Base-by-base conservation (phyloP, 176 grass and related monocot species). In the Zea luxurians region DNA sequence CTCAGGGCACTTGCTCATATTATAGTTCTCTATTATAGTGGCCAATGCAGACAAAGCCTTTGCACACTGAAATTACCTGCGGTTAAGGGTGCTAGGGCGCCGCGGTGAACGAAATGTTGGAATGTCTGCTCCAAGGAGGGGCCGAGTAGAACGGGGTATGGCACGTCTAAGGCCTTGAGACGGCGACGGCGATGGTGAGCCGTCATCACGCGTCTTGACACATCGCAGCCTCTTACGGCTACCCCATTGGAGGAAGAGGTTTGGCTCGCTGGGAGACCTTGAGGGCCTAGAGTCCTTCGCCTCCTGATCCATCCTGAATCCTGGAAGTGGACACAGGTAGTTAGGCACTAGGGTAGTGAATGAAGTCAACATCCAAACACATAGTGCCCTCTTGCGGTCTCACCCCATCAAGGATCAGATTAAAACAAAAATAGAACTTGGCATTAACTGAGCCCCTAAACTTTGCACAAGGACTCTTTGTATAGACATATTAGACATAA, bases 211-310 rank as follows among this genome's bases (percentile, higher is more conserved):
- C 0, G 78, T 44, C 68, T 97, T 97, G 37, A 88, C 86, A 3
- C 93, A 90, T 20, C 83, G 83, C 12, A 93, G 86, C 65, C 89
- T 86, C 80, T 87, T 97, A 50, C 88, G 86, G 71, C 81, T 97
- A 34, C 93, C 93, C 93, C 93, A 97, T 71, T 90, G 77, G 44
- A 97, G 70, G 73, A 89, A 85, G 41, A 82, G 81, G 55, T 91
- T 86, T 27, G 90, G 90, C 62, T 91, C 84, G 47, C 80, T 68
- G 17, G 76, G 70, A 61, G 80, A 77, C 75, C 79, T 77, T 3
- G 72, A 78, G 16, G 76, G 80, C 5, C 76, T 73, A 9, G 60
- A 61, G 4, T 86, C 88, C 84, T 90, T 83, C 5, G 64, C 48
- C 64, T 83, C 88, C 53, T 54, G 77, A 38, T 84, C 89, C 81